Conservation (phyloP, 1,284 basidiomycete genomes). For the Melampsora abietis-canadensis region DNA sequence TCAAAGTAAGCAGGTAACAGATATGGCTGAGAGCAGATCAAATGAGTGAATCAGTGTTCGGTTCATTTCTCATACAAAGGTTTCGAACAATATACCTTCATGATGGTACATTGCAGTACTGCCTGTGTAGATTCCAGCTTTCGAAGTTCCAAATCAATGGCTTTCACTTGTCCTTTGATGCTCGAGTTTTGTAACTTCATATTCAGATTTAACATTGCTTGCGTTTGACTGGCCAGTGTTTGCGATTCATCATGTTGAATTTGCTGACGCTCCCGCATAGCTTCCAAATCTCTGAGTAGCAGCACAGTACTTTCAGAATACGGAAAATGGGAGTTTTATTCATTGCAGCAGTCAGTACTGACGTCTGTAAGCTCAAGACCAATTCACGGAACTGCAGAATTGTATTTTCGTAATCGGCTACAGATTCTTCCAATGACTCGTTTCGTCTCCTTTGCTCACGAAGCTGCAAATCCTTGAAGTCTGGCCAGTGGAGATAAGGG, state of each 20-base stretch:
- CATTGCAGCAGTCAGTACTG: conserved; percentile 44
- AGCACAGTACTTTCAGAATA: conserved; percentile 11
- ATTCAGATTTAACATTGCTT: conserved; percentile 80
- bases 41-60: background rate
- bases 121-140: conserved; percentile 77
- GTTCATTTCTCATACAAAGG: background rate
- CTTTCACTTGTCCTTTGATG: conserved; percentile 79
- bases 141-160: conserved; percentile 79
- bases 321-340: background rate
- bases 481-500: conserved; percentile 54
- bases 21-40: conserved; percentile 64
- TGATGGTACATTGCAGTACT: conserved; percentile 65
- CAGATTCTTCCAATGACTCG: conserved; percentile 68
- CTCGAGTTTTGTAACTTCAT: conserved; percentile 84
- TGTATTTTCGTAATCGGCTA: conserved; percentile 79
- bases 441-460: conserved; percentile 67
- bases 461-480: conserved; percentile 67
- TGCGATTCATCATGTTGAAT: conserved; percentile 76
- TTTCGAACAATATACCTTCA: conserved; percentile 49
- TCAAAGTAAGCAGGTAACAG: conserved; percentile 79
- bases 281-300: conserved; percentile 69
- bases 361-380: conserved; percentile 77
- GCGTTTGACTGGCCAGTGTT: conserved; percentile 70
- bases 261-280: conserved; percentile 74
- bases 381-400: conserved; percentile 87